These are phyloP conservation scores for Cinnamomum micranthum DNA, from an alignment of 164 flowering plant genomes.

Conservation along the genomic window DNA sequence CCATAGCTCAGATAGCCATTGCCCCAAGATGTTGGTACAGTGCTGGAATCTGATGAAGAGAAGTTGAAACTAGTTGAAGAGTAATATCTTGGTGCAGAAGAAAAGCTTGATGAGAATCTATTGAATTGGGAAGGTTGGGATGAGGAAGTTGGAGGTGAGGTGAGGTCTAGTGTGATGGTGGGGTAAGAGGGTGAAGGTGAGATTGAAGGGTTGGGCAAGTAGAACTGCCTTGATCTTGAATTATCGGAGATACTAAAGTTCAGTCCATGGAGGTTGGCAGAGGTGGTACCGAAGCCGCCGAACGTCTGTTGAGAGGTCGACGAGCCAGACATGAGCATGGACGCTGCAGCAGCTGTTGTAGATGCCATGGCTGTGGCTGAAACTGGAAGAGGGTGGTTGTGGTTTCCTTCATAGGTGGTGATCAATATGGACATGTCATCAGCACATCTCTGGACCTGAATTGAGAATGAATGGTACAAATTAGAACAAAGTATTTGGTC, in stretches of 20 bases:
- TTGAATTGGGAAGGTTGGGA: slow-evolving; percentile 39
- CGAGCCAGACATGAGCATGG: slow-evolving; percentile 74
- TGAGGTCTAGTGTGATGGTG: slow-evolving; percentile 91
- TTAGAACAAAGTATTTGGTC: background rate
- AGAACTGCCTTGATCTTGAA: slow-evolving; percentile 50
- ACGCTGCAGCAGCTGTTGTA: slow-evolving; percentile 90
- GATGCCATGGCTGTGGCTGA: slow-evolving; percentile 96
- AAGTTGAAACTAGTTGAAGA: slow-evolving; percentile 60
- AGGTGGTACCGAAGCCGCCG: slow-evolving; percentile 10
- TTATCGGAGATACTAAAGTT: slow-evolving; percentile 52
- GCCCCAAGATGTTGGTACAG: slow-evolving; percentile 30
- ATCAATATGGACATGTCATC: slow-evolving; percentile 83
- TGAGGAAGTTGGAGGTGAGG: slow-evolving; percentile 37
- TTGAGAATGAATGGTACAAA: background rate
- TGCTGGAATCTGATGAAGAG: slow-evolving; percentile 40
- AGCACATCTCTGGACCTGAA: slow-evolving; percentile 90
- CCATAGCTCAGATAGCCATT: slow-evolving; percentile 33
- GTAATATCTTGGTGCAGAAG: slow-evolving; percentile 27
- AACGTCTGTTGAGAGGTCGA: slow-evolving; percentile 16
- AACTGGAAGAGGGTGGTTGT: slow-evolving; percentile 78
- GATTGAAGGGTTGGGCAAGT: slow-evolving; percentile 48
- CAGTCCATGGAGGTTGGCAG: slow-evolving; percentile 46
- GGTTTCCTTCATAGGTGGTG: slow-evolving; percentile 95
- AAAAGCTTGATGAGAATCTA: slow-evolving; percentile 25
- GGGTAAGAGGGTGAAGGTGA: slow-evolving; percentile 58